Base-by-base conservation (phyloP, 2,329 filamentous ascomycete genomes). In the Penicillium sp. region DNA sequence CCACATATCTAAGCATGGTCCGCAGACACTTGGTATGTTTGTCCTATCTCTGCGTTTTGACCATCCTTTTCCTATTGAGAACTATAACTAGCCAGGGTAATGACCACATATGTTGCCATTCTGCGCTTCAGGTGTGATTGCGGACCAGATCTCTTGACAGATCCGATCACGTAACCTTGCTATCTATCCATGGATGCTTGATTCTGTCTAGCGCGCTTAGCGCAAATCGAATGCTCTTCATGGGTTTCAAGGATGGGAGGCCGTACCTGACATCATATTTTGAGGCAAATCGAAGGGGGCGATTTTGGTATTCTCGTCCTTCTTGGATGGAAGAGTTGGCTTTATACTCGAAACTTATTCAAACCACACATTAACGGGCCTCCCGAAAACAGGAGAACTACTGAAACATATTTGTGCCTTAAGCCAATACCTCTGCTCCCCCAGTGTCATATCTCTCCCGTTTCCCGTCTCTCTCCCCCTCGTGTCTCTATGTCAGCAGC, bases 141-240 rank as follows among this genome's bases (percentile, higher is more conserved):
- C 45, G 38, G 52, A 27, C 21, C 16, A 54, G 36, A 43, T 55
- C 36, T 41, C 16, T 50, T 50, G 31, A 50, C 45, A 36, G 21
- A 43, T 41, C 38, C 29, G 45, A 50, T 50, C 29, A 29, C 46
- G 23, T 25, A 45, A 27, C 36, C 1, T 23, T 46, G 10, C 31
- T 29, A 34, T 21, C 50, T 38, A 29, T 46, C 8, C n/a, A n/a
- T n/a, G n/a, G n/a, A n/a, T n/a, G n/a, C 50, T 52, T 19, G 16
- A 29, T 27, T 45, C 39, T 45, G 31, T 27, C 40, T 52, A 52
- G 40, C 23, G 29, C 8, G 16, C 31, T 36, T 4, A 27, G n/a
- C n/a, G 23, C 31, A 19, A 27, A 19, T 4, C 11, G 15, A 15
- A n/a, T 9, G 10, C 8, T 36, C 21, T 27, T 36, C 16, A 27